Evolutionary conservation across 75 land plant species (phyloP), one percentile per base, ranked within the genome.

Genomic region (Pinus taeda): DNA sequence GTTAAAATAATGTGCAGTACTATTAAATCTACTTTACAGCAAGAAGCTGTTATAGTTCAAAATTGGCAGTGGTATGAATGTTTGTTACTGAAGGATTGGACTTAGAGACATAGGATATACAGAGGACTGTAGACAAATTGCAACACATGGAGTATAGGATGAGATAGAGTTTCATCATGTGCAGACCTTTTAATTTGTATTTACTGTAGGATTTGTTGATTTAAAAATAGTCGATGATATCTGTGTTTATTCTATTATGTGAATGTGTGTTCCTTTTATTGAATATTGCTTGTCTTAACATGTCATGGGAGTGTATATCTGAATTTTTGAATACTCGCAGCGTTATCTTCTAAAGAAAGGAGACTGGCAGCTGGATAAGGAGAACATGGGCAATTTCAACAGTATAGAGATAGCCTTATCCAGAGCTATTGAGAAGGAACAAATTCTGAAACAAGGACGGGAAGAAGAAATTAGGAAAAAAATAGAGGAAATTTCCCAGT

Each of bases 391-490:
- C 15, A 74, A 71, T 37, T 15, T 65, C 71, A 4, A 61, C 15
- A 76, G 21, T 37, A 26, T 45, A 4, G 30, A 61, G 55, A 76
- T 36, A 6, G 24, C 24, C 26, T 57, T 73, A 9, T 73, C 29
- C 15, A 56, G 85, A 76, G 78, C 79, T 71, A 67, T 76, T 20
- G 69, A 81, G 53, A 82, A 74, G 66, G 84, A 82, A 69, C 49
- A 39, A 69, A 45, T 18, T 39, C n/a, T 55, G 20, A 66, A 39
- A 39, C 75, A 83, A 60, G 88, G 74, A 71, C 83, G 80, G 80
- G 87, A 88, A 84, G 90, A 91, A 78, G 90, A 88, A 77, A 75
- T 71, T 11, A 77, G 74, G 39, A 87, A 86, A 82, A 86, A 82
- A 81, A 74, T 83, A 39, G 84, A 78, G 26, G 98, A 92, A 75